Evolutionary conservation across 495 filamentous ascomycete genomes (phyloP).

Genomic region (Penicillium lividum): DNA sequence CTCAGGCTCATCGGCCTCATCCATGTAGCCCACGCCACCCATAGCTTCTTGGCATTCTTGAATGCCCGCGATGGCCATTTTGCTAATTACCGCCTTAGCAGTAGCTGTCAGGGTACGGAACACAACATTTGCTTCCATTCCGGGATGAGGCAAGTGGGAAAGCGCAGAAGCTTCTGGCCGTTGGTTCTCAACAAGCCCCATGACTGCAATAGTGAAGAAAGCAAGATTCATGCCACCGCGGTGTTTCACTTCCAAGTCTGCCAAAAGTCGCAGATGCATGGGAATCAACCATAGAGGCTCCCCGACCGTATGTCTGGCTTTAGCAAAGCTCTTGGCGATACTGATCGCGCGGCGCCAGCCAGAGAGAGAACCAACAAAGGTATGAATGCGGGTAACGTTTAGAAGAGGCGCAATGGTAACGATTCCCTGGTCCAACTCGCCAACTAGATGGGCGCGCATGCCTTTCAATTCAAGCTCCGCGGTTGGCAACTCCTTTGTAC

Average conservation of each 20-base stretch:
- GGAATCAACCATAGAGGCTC: conserved; percentile 55
- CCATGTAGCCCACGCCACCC: conserved; percentile 68
- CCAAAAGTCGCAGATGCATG: conserved; percentile 62
- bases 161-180: conserved; percentile 16
- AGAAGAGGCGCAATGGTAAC: conserved; percentile 65
- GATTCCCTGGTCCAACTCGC: conserved; percentile 62
- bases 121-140: conserved; percentile 43
- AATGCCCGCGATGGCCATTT: conserved; percentile 54
- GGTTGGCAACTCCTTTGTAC: conserved; percentile 67
- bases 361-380: conserved; percentile 55
- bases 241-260: conserved; percentile 53
- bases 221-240: conserved; percentile 58
- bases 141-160: conserved; percentile 29
- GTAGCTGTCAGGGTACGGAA: conserved; percentile 65
- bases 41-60: conserved; percentile 69
- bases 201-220: conserved; percentile 61
- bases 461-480: conserved; percentile 65
- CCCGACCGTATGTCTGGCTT: conserved; percentile 52
- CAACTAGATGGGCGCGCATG: conserved; percentile 65
- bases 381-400: conserved; percentile 69
- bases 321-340: conserved; percentile 60
- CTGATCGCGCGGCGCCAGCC: conserved; percentile 62
- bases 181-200: conserved; percentile 51
- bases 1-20: conserved; percentile 49
- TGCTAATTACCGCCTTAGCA: conserved; percentile 64